Evolutionary conservation across 2,329 filamentous ascomycete species (phyloP), one percentile per base, ranked within the genome.

Genomic region (Graphiopsis chlorocephala): DNA sequence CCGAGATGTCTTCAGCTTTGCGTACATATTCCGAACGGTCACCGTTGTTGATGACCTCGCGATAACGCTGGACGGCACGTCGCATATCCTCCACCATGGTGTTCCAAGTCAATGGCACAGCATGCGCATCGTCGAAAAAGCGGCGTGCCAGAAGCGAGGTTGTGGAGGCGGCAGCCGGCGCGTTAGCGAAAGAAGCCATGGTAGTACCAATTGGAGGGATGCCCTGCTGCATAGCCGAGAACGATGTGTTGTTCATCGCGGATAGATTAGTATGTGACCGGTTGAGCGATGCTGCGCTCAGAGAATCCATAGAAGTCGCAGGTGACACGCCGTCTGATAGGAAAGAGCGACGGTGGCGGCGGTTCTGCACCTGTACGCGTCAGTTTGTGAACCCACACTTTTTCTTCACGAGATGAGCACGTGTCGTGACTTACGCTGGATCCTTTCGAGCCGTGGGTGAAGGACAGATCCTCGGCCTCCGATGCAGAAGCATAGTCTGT

Each of bases 1-100:
- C 95, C 5, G 95, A 98, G 61, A 99, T 97, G 75, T 99, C 94
- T 78, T 99, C 95, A n/a, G 95, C 95, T 68, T 91, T 87, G 65
- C 90, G 89, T 28, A 98, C 95, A 77, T 96, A 98, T 75, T 98
- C 93, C 2, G 93, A 91, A 28, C 93, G 88, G 73, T 90, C 88
- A 68, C 89, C 90, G 72, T 88, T 90, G 67, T 89, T 89, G 71
- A 99, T 91, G n/a, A 92, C 91, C 70, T 96, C 90, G 53, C 93
- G 87, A 77, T 98, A 99, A 64, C 89, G 86, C 71, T 97, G 93
- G 66, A 99, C 90, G 1, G 94, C 91, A 69, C 87, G 86, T 72
- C 92, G 92, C 91, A 98, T 98, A 74, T 97, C 96, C 65, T 93
- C 88, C 6, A 98, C 89, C 62, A 99, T 86, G 23, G 90, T 84